A percentile compares a stretch with the other conserved stretches of the same genome.
phyloP scores from a whole-genome alignment of 371 early-diverging fungal genomes.

The Haplosporangium sp. region DNA sequence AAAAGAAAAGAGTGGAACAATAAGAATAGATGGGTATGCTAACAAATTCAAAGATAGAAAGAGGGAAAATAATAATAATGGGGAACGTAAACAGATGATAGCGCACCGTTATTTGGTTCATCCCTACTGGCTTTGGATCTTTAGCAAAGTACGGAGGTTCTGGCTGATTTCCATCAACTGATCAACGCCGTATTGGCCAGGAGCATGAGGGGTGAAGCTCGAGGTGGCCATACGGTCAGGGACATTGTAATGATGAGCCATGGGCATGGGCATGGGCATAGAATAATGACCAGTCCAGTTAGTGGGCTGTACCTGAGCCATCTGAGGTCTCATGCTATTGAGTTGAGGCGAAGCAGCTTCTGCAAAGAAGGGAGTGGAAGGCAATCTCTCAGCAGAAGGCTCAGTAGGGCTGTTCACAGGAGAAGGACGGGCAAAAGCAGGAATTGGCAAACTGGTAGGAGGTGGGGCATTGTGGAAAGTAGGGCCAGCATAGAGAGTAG shows the following conservation, averaged over 20 bases:
- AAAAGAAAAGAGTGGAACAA: neutral
- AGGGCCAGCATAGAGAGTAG: conserved; percentile 77
- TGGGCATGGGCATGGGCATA: conserved; percentile 31
- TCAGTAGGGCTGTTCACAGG: conserved; percentile 30
- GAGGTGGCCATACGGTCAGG: conserved; percentile 58
- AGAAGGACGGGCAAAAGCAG: conserved; percentile 62
- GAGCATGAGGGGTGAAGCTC: conserved; percentile 22
- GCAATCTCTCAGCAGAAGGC: conserved; percentile 24
- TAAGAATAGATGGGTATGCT: conserved; percentile 7
- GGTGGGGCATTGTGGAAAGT: conserved; percentile 87
- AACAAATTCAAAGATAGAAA: conserved; percentile 5
- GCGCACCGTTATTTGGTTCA: neutral
- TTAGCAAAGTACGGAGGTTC: conserved; percentile 54
- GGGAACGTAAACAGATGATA: neutral
- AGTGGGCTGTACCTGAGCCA: conserved; percentile 8
- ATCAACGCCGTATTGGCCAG: conserved; percentile 13
- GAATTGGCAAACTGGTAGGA: conserved; percentile 79
- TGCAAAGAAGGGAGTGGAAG: conserved; percentile 36
- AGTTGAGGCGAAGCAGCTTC: conserved; percentile 47
- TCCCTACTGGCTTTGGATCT: conserved; percentile 56
- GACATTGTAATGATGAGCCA: conserved; percentile 36
- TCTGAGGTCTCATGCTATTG: conserved; percentile 32
- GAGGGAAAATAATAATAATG: neutral
- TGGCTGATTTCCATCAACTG: conserved; percentile 57
- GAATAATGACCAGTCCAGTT: conserved; percentile 31